Evolutionary conservation across 78 protist species (phyloP).

Genomic region (Pigoraptor vietnamica): DNA sequence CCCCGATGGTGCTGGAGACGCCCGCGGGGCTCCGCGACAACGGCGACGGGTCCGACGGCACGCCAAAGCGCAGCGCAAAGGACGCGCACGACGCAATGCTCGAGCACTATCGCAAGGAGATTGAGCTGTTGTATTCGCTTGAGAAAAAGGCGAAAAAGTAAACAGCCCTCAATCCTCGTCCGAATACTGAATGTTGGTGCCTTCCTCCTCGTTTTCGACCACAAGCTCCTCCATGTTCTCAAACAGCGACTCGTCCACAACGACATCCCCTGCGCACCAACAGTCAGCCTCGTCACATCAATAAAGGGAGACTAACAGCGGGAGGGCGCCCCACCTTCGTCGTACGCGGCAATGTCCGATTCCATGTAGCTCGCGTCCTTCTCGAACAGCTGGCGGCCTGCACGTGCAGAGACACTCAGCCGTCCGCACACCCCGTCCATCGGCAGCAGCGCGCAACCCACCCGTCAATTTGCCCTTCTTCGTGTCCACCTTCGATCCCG

Average conservation of each 20-base stretch:
- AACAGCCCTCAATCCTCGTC: not conserved
- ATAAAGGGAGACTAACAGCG: too few species aligned
- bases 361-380: not conserved
- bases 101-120: not conserved
- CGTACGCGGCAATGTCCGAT: not conserved
- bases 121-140: not conserved
- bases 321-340: too few species aligned
- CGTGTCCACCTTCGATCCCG: not conserved
- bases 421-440: too few species aligned
- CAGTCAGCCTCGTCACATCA: too few species aligned
- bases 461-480: not conserved
- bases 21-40: not conserved
- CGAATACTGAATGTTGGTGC: not conserved
- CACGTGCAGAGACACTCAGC: not conserved
- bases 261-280: not conserved
- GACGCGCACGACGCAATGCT: not conserved
- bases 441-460: not conserved
- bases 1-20: conserved; percentile 65
- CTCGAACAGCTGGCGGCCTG: not conserved
- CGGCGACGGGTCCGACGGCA: not conserved
- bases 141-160: not conserved
- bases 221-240: not conserved
- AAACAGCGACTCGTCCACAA: not conserved
- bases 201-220: not conserved
- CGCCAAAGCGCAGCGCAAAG: not conserved